Conservation (phyloP, 306 rosid species). For the Ceratonia siliqua region DNA sequence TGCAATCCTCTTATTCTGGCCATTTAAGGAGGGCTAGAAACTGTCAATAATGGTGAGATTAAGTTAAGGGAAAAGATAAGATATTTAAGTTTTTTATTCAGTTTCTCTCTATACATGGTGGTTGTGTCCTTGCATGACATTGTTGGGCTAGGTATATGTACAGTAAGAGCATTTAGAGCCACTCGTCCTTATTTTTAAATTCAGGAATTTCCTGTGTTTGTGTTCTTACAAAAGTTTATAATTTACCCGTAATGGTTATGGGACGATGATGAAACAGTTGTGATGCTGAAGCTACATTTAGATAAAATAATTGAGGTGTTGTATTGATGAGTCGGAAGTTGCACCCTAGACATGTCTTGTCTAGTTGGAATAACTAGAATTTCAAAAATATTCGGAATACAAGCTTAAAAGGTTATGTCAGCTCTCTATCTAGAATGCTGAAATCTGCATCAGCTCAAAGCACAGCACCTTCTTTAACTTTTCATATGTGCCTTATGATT, state of each 20-base stretch:
- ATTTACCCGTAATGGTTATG: constrained; percentile 9
- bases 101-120: constrained; percentile 20
- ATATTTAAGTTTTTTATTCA: constrained; percentile 26
- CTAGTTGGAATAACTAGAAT: constrained; percentile 19
- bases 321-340: constrained; percentile 53
- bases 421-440: not conserved
- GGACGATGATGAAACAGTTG: constrained; percentile 40
- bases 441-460: not conserved
- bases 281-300: constrained; percentile 31
- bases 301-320: constrained; percentile 41
- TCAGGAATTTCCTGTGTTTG: constrained; percentile 31
- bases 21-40: constrained; percentile 20
- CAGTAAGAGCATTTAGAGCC: constrained; percentile 31
- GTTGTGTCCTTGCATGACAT: constrained; percentile 24
- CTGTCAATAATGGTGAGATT: constrained; percentile 29
- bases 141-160: constrained; percentile 20
- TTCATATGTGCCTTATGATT: constrained; percentile 19
- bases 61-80: constrained; percentile 28
- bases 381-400: not conserved
- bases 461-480: constrained; percentile 11
- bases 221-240: not conserved
- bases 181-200: constrained; percentile 33
- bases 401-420: not conserved
- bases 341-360: constrained; percentile 28
- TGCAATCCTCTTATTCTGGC: constrained; percentile 27